phyloP scores from a whole-genome alignment of 2,329 filamentous ascomycete genomes.

The Niveomyces coronatus region DNA sequence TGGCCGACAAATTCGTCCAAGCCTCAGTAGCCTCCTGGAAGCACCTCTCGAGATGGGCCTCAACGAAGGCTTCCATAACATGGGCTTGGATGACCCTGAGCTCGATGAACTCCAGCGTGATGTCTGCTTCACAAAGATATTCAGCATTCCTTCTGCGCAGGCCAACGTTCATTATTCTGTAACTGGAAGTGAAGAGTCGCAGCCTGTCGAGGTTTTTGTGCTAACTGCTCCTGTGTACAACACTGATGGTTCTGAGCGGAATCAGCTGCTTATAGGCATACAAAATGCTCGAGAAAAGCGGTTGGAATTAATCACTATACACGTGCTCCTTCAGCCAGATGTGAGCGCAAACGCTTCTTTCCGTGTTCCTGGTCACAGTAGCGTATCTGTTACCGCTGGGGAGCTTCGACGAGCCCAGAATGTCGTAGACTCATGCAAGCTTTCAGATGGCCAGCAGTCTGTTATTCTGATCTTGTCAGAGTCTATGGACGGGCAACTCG shows the following conservation, averaged over 20 bases:
- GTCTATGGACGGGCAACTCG: constrained; percentile 50
- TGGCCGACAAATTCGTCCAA: constrained; percentile 36
- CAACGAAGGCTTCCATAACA: constrained; percentile 62
- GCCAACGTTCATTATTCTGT: constrained; percentile 50
- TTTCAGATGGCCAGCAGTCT: constrained; percentile 56
- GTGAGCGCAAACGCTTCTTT: not conserved
- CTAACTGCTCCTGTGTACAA: constrained; percentile 48
- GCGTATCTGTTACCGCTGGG: constrained; percentile 20
- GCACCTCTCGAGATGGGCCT: constrained; percentile 59
- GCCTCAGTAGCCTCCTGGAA: constrained; percentile 54
- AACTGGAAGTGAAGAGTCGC: constrained; percentile 40
- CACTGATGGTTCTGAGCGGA: constrained; percentile 41
- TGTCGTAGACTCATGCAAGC: constrained; percentile 62
- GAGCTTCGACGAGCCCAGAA: constrained; percentile 51
- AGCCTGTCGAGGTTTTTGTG: constrained; percentile 56
- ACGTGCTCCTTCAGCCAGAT: constrained; percentile 30
- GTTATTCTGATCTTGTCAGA: constrained; percentile 62
- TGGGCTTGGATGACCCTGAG: constrained; percentile 62
- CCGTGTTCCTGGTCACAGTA: not conserved
- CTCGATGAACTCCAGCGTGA: constrained; percentile 63
- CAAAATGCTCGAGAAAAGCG: constrained; percentile 58
- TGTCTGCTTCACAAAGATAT: constrained; percentile 60
- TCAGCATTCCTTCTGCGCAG: constrained; percentile 54
- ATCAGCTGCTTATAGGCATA: constrained; percentile 55
- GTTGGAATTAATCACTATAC: constrained; percentile 56